Evolutionary conservation across 345 rosid genomes (phyloP).

Genomic region (Capsella bursapastoris): DNA sequence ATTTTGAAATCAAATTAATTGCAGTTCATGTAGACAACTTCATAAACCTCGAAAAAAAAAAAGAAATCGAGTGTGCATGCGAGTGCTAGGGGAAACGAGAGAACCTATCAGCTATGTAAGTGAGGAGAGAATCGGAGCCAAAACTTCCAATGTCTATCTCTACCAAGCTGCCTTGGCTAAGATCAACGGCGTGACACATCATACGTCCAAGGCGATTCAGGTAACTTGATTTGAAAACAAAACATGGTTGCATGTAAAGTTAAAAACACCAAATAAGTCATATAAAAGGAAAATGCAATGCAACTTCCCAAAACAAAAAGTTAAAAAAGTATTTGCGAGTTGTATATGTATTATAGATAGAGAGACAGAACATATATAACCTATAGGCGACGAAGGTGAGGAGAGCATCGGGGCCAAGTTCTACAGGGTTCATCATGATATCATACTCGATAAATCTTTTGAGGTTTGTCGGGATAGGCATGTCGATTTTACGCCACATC

Average conservation of each 20-base stretch:
- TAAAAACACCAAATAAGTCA: neutral
- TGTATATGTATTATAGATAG: too few relatives aligned
- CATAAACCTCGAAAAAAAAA: too few relatives aligned
- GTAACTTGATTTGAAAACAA: neutral
- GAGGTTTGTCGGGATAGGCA: conserved; percentile 18
- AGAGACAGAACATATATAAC: too few relatives aligned
- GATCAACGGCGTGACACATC: conserved; percentile 59
- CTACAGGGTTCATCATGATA: too few relatives aligned
- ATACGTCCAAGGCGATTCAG: neutral
- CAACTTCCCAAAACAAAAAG: too few relatives aligned
- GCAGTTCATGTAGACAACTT: neutral
- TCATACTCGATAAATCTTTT: too few relatives aligned
- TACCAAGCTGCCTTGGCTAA: conserved; percentile 53
- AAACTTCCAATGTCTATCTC: conserved; percentile 45
- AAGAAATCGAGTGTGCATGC: neutral
- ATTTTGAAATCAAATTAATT: too few relatives aligned
- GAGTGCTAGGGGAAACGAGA: neutral
- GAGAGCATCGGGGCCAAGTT: too few relatives aligned
- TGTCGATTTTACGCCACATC: conserved; percentile 57
- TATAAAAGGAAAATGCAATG: too few relatives aligned
- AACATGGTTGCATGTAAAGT: neutral
- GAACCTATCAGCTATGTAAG: conserved; percentile 54
- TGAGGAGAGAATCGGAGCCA: conserved; percentile 53
- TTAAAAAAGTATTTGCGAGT: too few relatives aligned
- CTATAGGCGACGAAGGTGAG: too few relatives aligned